Evolutionary conservation across 1,139 yeast species (phyloP).

Genomic region (Candida tetrigidarum): DNA sequence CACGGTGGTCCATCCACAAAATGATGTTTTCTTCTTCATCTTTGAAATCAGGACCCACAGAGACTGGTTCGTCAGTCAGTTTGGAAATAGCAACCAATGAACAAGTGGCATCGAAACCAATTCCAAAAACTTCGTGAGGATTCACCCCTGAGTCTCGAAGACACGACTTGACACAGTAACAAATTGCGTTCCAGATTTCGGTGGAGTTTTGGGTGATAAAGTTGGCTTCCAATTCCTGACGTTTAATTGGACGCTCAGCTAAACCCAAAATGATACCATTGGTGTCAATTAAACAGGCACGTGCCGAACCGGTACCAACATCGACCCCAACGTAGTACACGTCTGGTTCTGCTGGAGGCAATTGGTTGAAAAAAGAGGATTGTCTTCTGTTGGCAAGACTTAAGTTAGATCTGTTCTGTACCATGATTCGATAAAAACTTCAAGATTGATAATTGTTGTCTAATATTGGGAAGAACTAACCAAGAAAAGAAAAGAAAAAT

Average conservation of each 20-base stretch:
- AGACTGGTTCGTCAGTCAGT: conserved; percentile 68
- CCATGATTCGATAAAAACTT: no score
- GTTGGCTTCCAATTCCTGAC: conserved; percentile 74
- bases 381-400: conserved; percentile 42
- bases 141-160: conserved; percentile 76
- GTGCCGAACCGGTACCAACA: conserved; percentile 96
- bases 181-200: conserved; percentile 93
- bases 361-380: conserved; percentile 42
- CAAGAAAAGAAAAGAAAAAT: neutral
- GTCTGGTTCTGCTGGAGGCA: conserved; percentile 50
- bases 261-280: conserved; percentile 82
- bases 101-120: conserved; percentile 98
- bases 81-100: conserved; percentile 84
- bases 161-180: conserved; percentile 78
- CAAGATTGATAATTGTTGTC: neutral
- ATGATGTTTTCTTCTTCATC: conserved; percentile 80
- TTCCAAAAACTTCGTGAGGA: conserved; percentile 70
- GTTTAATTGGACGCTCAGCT: conserved; percentile 75
- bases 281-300: conserved; percentile 90
- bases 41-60: conserved; percentile 89
- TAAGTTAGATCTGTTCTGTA: conserved; percentile 28
- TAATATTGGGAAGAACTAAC: neutral
- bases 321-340: conserved; percentile 89
- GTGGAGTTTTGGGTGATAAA: conserved; percentile 83
- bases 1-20: conserved; percentile 98